These are phyloP conservation scores for Fusarium bactridioides DNA, from an alignment of 2,329 filamentous ascomycete species.

Conservation along the genomic window DNA sequence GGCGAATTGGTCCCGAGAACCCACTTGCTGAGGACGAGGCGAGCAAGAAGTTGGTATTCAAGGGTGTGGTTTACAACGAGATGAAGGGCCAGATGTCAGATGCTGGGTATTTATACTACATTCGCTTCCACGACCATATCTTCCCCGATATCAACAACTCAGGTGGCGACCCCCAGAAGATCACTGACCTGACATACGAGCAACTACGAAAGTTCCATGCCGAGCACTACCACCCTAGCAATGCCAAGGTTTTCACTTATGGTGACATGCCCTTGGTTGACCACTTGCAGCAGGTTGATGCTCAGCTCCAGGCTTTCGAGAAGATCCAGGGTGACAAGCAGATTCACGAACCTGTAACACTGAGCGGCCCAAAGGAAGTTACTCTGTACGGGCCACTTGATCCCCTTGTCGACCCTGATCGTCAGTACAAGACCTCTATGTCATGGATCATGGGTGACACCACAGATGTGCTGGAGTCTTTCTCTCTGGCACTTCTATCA, in stretches of 20 bases:
- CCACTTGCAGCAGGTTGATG: constrained; percentile 81
- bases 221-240: constrained; percentile 96
- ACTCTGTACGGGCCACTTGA: constrained; percentile 84
- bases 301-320: constrained; percentile 76
- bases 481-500: constrained; percentile 82
- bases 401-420: constrained; percentile 82
- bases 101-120: constrained; percentile 94
- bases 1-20: constrained; percentile 94
- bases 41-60: constrained; percentile 83
- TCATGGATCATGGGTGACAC: constrained; percentile 92
- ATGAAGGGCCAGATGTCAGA: constrained; percentile 99
- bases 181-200: constrained; percentile 92
- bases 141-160: constrained; percentile 96
- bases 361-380: constrained; percentile 74
- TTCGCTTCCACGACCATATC: constrained; percentile 92
- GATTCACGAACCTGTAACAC: constrained; percentile 77
- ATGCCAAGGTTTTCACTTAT: constrained; percentile 95
- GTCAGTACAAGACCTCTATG: constrained; percentile 91
- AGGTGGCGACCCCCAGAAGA: constrained; percentile 93
- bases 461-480: constrained; percentile 84
- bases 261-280: constrained; percentile 87
- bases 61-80: constrained; percentile 98
- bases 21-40: constrained; percentile 66
- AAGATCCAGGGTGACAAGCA: constrained; percentile 74
- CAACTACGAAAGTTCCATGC: constrained; percentile 89